phyloP scores from a whole-genome alignment of 2,329 filamentous ascomycete species.

The Talaromyces piceae region DNA sequence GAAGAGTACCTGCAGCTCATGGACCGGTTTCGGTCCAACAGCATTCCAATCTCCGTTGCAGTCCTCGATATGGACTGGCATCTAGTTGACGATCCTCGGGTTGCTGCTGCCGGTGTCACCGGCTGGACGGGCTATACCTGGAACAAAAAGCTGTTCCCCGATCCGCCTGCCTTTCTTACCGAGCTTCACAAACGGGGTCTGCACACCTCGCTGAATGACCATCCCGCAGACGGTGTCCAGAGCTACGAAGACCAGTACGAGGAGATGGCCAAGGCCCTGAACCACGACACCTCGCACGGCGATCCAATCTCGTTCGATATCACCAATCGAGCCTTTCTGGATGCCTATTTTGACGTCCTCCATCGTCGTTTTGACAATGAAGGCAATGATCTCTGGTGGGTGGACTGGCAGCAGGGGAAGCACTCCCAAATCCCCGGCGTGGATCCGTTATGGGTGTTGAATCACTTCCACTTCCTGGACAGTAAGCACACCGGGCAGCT shows the following conservation, averaged over 20 bases:
- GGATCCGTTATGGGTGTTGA: constrained; percentile 58
- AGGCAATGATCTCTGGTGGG: constrained; percentile 59
- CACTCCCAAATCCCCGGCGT: constrained; percentile 49
- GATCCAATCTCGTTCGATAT: constrained; percentile 52
- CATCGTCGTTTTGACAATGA: constrained; percentile 49
- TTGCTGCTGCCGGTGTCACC: constrained; percentile 28
- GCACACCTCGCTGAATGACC: constrained; percentile 53
- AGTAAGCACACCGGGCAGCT: constrained; percentile 30
- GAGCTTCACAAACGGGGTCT: constrained; percentile 47
- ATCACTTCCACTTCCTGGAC: constrained; percentile 58
- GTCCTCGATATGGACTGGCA: constrained; percentile 65
- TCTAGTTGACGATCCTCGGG: constrained; percentile 42
- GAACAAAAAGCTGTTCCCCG: constrained; percentile 52
- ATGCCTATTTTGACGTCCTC: constrained; percentile 53
- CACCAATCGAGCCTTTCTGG: constrained; percentile 46
- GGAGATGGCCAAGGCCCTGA: constrained; percentile 46
- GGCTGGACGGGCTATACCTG: constrained; percentile 59
- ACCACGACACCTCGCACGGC: constrained; percentile 43
- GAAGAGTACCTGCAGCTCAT: constrained; percentile 52
- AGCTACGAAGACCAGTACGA: constrained; percentile 51
- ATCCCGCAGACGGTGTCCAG: constrained; percentile 54
- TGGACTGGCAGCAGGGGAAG: constrained; percentile 60
- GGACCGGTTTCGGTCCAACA: constrained; percentile 45
- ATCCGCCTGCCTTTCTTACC: constrained; percentile 46
- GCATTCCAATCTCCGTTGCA: constrained; percentile 52